Base-by-base conservation (phyloP, 768 basidiomycete genomes). In the Auriculariales sp. region DNA sequence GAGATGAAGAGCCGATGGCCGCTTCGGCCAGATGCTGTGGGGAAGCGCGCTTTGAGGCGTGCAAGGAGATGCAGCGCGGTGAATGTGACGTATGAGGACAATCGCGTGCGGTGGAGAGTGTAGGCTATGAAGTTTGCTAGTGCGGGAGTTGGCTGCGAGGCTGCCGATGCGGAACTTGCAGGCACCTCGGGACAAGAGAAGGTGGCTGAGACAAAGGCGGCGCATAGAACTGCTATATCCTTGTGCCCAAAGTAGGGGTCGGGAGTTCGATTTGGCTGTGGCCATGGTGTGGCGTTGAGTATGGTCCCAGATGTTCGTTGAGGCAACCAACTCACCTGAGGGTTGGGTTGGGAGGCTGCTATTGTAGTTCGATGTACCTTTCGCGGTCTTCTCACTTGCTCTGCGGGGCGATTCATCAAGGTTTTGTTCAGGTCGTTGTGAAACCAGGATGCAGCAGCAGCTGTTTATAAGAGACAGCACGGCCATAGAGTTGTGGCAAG, bases 1-100 rank as follows among this genome's bases (percentile, higher is more conserved):
- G 87, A 89, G 39, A 93, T 85, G 67, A 91, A 92, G 12, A 95
- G 67, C 0, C 89, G 75, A 60, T 95, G 89, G 19, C 90, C 90
- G 0, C 86, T 90, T 1, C 87, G 90, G 10, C 91, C 90, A 25
- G 85, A 77, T 5, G 89, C 90, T 7, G 4, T 4, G 2, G 89
- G 90, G 64, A 91, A 93, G n/a, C 89, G 81, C 27, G 79, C 79
- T 67, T 95, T 95, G 52, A 95, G 71, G 15, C 89, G 78, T 54
- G 83, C 80, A 9, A 95, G 74, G 25, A 93, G 56, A 68, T 87
- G 70, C n/a, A 79, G 70, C 0, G 81, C 77, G 22, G 81, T 78
- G 56, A 74, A 75, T 7, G 76, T 76, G 53, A 87, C 84, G 10
- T 78, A 71, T 6, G 70, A 60, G 46, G 82, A 79, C 1, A 89